A percentile compares a stretch with the other conserved stretches of the same genome.
These are phyloP conservation scores for Cryphonectria nitschkei DNA, from an alignment of 2,329 filamentous ascomycete species.

Conservation along the genomic window DNA sequence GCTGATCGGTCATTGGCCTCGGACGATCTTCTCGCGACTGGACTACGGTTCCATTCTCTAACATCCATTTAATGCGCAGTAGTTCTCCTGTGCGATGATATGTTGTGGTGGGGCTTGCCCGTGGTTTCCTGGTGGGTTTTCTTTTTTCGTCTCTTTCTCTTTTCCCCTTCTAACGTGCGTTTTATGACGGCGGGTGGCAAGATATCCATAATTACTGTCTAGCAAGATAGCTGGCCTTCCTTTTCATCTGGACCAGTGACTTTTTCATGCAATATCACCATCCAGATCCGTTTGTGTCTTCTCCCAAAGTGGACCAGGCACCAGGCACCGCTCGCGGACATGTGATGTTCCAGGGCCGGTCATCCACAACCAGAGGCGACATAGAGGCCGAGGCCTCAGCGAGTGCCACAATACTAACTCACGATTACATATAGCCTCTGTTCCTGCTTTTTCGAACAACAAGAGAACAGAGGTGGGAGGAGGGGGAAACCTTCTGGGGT, in stretches of 20 bases:
- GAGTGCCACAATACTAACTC: neutral
- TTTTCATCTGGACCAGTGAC: neutral
- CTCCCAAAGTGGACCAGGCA: neutral
- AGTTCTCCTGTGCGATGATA: neutral
- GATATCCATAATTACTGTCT: neutral
- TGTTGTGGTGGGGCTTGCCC: neutral
- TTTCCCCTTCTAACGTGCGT: neutral
- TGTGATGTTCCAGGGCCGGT: neutral
- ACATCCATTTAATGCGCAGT: neutral
- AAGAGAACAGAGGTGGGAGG: neutral
- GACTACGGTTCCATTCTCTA: neutral
- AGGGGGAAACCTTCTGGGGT: no score
- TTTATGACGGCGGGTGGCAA: constrained; percentile 19
- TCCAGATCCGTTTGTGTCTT: neutral
- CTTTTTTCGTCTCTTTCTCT: neutral
- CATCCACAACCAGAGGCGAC: neutral
- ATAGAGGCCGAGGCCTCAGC: neutral
- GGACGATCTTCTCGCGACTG: neutral
- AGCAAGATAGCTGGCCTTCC: neutral
- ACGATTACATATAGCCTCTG: neutral
- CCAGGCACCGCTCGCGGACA: neutral
- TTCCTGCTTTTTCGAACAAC: neutral
- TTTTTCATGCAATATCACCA: neutral
- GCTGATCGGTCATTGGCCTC: neutral
- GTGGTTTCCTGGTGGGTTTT: neutral